Evolutionary conservation across 768 basidiomycete genomes (phyloP).

Genomic region (Lactarius vividus): DNA sequence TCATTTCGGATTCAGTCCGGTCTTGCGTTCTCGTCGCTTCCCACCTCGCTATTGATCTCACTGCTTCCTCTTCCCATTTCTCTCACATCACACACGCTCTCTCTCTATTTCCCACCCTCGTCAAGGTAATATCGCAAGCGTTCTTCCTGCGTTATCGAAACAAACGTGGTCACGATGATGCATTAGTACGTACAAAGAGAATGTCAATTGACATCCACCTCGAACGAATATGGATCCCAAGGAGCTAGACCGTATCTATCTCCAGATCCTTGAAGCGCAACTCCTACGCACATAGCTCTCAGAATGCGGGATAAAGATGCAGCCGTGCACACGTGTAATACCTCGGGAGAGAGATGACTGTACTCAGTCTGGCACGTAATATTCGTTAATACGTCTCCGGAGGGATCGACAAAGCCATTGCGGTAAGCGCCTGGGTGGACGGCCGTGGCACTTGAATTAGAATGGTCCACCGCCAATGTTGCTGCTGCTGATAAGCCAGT

Average conservation of each 20-base stretch:
- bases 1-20: too few relatives aligned
- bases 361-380: not conserved
- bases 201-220: not conserved
- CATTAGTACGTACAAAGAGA: not conserved
- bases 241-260: not conserved
- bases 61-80: too few relatives aligned
- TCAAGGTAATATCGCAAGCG: slow-evolving; percentile 12
- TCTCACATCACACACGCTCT: too few relatives aligned
- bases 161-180: not conserved
- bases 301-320: not conserved
- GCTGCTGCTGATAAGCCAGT: too few relatives aligned
- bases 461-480: too few relatives aligned
- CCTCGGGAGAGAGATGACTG: slow-evolving; percentile 4
- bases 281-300: not conserved
- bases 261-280: not conserved
- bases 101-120: too few relatives aligned
- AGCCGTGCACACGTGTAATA: not conserved
- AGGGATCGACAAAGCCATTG: too few relatives aligned
- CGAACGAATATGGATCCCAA: not conserved
- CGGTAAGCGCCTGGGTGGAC: too few relatives aligned
- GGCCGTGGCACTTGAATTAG: too few relatives aligned
- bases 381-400: not conserved
- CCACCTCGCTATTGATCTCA: too few relatives aligned
- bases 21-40: too few relatives aligned
- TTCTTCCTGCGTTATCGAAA: not conserved